Percentiles rank a stretch among this genome's conserved stretches.
Evolutionary conservation across 2,329 filamentous ascomycete genomes (phyloP).

Genomic region (Furcasterigmium sp.): DNA sequence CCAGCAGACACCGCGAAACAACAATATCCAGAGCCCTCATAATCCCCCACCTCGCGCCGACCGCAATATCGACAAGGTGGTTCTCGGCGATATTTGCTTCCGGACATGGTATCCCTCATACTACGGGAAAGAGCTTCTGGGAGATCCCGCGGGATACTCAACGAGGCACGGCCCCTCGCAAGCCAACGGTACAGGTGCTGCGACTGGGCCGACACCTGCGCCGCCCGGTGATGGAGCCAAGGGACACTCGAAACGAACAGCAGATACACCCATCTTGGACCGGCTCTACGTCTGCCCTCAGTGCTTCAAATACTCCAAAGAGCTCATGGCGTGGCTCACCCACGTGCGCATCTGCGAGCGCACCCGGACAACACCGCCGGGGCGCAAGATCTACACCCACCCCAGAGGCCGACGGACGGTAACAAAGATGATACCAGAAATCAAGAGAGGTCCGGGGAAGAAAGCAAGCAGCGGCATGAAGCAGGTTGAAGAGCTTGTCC

Average conservation of each 20-base stretch:
- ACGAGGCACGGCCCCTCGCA: slow-evolving; percentile 5
- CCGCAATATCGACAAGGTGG: slow-evolving; percentile 81
- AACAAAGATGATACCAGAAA: slow-evolving; percentile 23
- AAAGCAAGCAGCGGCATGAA: slow-evolving; percentile 25
- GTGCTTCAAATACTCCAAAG: slow-evolving; percentile 88
- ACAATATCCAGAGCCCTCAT: slow-evolving; percentile 13
- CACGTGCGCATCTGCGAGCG: slow-evolving; percentile 55
- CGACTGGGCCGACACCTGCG: slow-evolving; percentile 5
- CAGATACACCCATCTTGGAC: slow-evolving; percentile 45
- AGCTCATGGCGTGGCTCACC: slow-evolving; percentile 51
- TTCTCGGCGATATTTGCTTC: slow-evolving; percentile 79
- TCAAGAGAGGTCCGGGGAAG: slow-evolving; percentile 26
- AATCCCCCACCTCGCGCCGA: slow-evolving; percentile 41
- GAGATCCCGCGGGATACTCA: slow-evolving; percentile 32
- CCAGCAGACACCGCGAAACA: slow-evolving; percentile 7
- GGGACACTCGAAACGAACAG: slow-evolving; percentile 23
- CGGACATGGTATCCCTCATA: slow-evolving; percentile 91
- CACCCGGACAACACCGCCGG: slow-evolving; percentile 46
- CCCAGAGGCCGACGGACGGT: slow-evolving; percentile 39
- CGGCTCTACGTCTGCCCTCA: slow-evolving; percentile 81
- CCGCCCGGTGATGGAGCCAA: slow-evolving; percentile 11
- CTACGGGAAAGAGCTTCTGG: slow-evolving; percentile 68
- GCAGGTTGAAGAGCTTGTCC: slow-evolving; percentile 37
- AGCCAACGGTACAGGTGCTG: slow-evolving; percentile 5
- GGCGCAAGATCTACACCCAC: slow-evolving; percentile 68